Base-by-base conservation (phyloP, 2,329 filamentous ascomycete genomes). In the Colletotrichum melonis region DNA sequence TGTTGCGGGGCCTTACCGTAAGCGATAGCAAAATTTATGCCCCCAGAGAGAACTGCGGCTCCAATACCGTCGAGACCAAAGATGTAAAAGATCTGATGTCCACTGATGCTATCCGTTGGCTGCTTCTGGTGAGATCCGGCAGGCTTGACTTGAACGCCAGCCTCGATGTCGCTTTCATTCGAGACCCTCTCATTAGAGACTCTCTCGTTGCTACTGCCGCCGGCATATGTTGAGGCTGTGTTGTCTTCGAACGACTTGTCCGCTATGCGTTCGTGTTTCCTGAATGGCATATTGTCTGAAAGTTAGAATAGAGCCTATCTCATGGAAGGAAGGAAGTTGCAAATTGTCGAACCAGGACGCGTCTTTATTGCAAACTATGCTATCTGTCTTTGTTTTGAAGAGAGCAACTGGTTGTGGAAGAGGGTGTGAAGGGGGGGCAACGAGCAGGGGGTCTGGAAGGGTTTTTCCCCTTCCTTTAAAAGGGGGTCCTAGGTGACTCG, bases 11-110 rank as follows among this genome's bases (percentile, higher is more conserved):
- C 77, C 80, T 70, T 76, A 88, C 87, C 84, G 74, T 88, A 89
- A 19, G 86, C 87, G 70, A 89, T 82, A 57, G 82, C 85, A 77
- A 89, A 88, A 79, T 89, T 89, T 74, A 89, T 85, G 26, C 80
- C 86, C 0, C 84, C 88, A 0, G 86, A 87, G 2, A 89, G 57
- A n/a, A 86, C 62, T 74, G 84, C 82, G 11, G 86, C 85, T 16
- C 84, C 84, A 42, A 89, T 30, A 4, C 86, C 87, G 69, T 88
- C 84, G 3, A 87, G 76, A 1, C 84, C 76, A 58, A 88, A 84
- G 16, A 89, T 80, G 77, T 89, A 89, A 69, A 88, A 83, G 24
- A 84, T 71, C 74, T 89, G 87, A 70, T 85, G 84, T 0, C 72
- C 74, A 2, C 85, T 87, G 35, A 87, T 76, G n/a, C 76, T 76